phyloP scores from a whole-genome alignment of 768 basidiomycete genomes.

The Terana coerulea region DNA sequence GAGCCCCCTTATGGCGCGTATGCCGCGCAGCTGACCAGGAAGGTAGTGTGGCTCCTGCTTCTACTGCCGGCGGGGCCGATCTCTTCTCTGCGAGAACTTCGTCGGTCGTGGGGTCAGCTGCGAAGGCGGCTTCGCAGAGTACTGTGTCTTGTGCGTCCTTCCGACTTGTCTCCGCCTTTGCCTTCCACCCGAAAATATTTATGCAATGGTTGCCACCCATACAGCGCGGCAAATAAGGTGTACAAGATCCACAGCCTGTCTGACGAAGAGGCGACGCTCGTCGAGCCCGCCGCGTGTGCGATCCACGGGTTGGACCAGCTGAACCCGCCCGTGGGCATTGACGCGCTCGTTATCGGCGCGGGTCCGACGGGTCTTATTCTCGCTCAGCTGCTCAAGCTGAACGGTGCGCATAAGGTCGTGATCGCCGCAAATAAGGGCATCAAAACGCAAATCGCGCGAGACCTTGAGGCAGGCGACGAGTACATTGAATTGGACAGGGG shows the following conservation, averaged over 20 bases:
- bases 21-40: not conserved
- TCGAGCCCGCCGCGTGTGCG: constrained; percentile 90
- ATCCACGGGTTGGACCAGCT: constrained; percentile 92
- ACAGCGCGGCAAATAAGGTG: constrained; percentile 66
- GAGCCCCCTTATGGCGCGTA: constrained; percentile 22
- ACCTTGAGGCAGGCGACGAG: constrained; percentile 77
- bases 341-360: constrained; percentile 82
- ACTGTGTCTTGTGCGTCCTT: constrained; percentile 68
- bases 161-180: not conserved
- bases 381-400: constrained; percentile 82
- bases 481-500: constrained; percentile 83
- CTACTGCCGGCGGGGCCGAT: constrained; percentile 80
- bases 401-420: constrained; percentile 76
- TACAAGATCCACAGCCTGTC: constrained; percentile 87
- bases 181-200: not conserved
- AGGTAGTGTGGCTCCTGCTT: constrained; percentile 78
- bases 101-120: constrained; percentile 73
- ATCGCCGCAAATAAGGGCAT: constrained; percentile 89
- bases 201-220: not conserved
- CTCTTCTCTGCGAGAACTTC: constrained; percentile 83
- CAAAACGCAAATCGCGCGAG: constrained; percentile 83
- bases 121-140: constrained; percentile 89
- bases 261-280: constrained; percentile 83
- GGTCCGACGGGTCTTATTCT: constrained; percentile 89
- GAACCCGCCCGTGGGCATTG: constrained; percentile 75